Evolutionary conservation across 2,329 filamentous ascomycete genomes (phyloP).

Genomic region (Venturia carpophila): DNA sequence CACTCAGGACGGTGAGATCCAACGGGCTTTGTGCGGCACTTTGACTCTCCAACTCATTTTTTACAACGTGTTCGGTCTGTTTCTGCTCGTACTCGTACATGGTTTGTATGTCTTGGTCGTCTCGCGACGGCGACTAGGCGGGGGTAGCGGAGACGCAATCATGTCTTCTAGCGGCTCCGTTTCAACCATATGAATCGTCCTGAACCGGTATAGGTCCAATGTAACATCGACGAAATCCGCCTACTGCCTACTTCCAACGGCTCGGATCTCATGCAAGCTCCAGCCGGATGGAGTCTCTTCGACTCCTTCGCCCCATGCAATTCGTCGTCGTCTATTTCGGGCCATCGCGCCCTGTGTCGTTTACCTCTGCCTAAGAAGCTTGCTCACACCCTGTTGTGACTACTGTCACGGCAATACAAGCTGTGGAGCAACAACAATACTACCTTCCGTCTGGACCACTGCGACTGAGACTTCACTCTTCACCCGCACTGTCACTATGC

Average conservation of each 20-base stretch:
- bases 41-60: no score
- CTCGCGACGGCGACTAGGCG: neutral
- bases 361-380: neutral
- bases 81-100: no score
- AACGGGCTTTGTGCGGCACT: no score
- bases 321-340: neutral
- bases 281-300: no score
- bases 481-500: constrained; percentile 4
- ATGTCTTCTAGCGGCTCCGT: neutral
- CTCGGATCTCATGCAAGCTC: neutral
- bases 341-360: neutral
- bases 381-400: neutral
- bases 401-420: neutral
- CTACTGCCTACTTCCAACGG: neutral
- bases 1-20: no score
- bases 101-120: neutral
- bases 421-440: constrained; percentile 4
- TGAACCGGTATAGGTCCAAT: neutral
- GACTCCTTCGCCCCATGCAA: neutral
- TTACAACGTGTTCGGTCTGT: no score
- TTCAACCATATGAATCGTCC: constrained; percentile 3
- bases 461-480: neutral
- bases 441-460: neutral
- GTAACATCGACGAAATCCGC: neutral
- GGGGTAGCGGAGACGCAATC: neutral